These are phyloP conservation scores for Boletus sp. DNA, from an alignment of 768 basidiomycete species.

Conservation along the genomic window DNA sequence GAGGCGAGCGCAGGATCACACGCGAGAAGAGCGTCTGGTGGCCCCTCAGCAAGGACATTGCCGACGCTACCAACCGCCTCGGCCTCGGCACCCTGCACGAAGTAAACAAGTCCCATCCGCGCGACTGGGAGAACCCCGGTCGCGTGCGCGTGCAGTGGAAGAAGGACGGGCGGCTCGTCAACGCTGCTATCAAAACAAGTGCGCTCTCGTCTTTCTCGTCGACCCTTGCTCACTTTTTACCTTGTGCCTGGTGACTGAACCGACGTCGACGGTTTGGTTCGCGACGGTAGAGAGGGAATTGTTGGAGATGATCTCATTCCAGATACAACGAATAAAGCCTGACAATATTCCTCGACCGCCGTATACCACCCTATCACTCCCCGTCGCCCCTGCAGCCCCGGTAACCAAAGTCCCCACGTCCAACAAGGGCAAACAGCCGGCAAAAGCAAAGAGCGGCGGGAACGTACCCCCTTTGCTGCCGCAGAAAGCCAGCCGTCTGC, in stretches of 20 bases:
- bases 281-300: constrained; percentile 68
- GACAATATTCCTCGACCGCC: constrained; percentile 68
- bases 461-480: constrained; percentile 26
- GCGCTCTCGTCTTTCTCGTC: constrained; percentile 29
- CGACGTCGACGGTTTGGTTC: not conserved
- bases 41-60: constrained; percentile 93
- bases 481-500: constrained; percentile 44
- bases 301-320: constrained; percentile 68
- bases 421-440: constrained; percentile 50
- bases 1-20: constrained; percentile 78
- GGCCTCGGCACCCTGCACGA: constrained; percentile 85
- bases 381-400: constrained; percentile 28
- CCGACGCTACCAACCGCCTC: constrained; percentile 73
- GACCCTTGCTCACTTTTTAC: not conserved
- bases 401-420: constrained; percentile 33
- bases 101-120: constrained; percentile 86
- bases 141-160: constrained; percentile 93
- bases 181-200: constrained; percentile 76
- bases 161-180: constrained; percentile 67
- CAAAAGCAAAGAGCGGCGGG: constrained; percentile 46
- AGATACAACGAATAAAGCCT: constrained; percentile 72
- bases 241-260: no score
- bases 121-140: constrained; percentile 98
- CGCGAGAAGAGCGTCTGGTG: constrained; percentile 86
- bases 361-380: constrained; percentile 41